Evolutionary conservation across 257 asterid species (phyloP).

Genomic region (Schizonepeta tenuifolia): DNA sequence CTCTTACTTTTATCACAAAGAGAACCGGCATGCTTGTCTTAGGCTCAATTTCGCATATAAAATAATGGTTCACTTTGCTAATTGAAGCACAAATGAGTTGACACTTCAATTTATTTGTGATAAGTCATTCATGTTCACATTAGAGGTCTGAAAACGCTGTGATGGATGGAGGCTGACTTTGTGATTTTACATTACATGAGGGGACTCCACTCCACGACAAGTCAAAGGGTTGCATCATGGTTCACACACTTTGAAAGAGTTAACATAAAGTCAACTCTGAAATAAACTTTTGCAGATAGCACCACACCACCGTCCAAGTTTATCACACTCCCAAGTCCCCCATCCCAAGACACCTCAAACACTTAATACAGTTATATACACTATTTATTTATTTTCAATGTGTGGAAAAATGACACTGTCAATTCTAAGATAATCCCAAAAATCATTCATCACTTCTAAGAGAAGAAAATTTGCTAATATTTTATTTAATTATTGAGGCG

Average conservation of each 20-base stretch:
- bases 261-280: slow-evolving; percentile 5
- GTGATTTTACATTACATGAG: background rate
- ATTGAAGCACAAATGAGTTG: background rate
- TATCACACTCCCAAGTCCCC: background rate
- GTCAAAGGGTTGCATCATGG: slow-evolving; percentile 14
- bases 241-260: slow-evolving; percentile 3
- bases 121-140: slow-evolving; percentile 35
- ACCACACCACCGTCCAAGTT: background rate
- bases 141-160: slow-evolving; percentile 25
- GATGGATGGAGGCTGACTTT: slow-evolving; percentile 8
- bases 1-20: too few species aligned
- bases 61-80: slow-evolving; percentile 23
- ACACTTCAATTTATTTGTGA: background rate
- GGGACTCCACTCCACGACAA: background rate
- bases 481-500: too few species aligned
- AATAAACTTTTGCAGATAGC: background rate
- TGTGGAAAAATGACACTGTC: background rate
- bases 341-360: too few species aligned
- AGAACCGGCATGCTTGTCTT: too few species aligned
- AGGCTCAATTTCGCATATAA: background rate
- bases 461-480: too few species aligned
- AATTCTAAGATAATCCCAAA: background rate
- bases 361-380: background rate
- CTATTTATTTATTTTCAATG: background rate
- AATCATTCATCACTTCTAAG: background rate